Conservation (phyloP, 2,329 filamentous ascomycete species). For the Lecanicillium sp. region DNA sequence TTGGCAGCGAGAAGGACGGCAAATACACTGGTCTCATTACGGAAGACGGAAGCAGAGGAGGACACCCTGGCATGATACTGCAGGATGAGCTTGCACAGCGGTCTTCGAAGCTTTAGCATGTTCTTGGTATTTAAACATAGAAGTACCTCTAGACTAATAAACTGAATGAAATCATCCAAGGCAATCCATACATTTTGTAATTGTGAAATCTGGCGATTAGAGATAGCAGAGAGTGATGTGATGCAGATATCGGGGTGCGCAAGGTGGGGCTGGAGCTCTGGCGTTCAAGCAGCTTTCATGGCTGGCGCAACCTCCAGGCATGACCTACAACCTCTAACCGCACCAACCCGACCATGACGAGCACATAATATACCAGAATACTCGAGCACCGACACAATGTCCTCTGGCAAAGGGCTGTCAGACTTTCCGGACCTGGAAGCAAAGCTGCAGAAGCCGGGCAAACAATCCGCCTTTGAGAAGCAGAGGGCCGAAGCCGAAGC, state of each 20-base stretch:
- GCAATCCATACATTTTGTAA: too few species aligned
- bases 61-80: conserved; percentile 37
- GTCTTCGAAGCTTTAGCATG: conserved; percentile 7
- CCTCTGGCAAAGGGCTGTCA: conserved; percentile 37
- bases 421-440: conserved; percentile 65
- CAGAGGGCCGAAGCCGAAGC: conserved; percentile 86
- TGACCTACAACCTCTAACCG: not conserved
- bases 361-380: too few species aligned
- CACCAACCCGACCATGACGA: not conserved
- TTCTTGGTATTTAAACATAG: too few species aligned
- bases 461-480: conserved; percentile 81
- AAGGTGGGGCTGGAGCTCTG: too few species aligned
- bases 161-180: too few species aligned
- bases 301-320: not conserved
- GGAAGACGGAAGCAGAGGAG: conserved; percentile 46
- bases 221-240: too few species aligned
- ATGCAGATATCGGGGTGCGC: too few species aligned
- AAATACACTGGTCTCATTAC: conserved; percentile 34
- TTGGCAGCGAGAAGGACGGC: conserved; percentile 24
- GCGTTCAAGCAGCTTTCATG: not conserved
- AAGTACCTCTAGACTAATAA: too few species aligned
- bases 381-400: conserved; percentile 27
- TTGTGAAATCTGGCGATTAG: too few species aligned
- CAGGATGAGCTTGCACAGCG: conserved; percentile 32
- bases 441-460: conserved; percentile 72